Evolutionary conservation across 2,329 filamentous ascomycete species (phyloP), one percentile per base, ranked within the genome.

Genomic region (Macrophomina pseudophaseolina): DNA sequence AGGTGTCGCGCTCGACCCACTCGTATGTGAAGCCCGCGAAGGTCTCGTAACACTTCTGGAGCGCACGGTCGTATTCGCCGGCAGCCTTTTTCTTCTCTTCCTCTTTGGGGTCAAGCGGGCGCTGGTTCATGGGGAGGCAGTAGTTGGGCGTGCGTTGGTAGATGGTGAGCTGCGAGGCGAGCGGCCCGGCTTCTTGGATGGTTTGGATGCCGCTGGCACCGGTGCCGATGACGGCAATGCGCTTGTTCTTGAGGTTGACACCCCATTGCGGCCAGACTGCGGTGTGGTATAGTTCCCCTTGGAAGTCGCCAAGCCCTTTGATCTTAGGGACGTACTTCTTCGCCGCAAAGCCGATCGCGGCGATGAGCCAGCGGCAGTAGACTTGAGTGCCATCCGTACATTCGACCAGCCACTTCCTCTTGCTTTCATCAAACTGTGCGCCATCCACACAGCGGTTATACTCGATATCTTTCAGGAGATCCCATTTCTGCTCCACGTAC

Each of bases 381-480:
- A 69, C 3, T 83, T 83, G 35, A 79, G 78, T 8, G 77, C 76
- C 0, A 81, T 83, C 7, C 68, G 75, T 14, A 87, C 71, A 0
- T 73, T 76, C 85, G 84, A 87, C 35, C 72, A 70, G 0, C 75
- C 74, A 65, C 51, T 65, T 44, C 14, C 48, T 65, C 1, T 74
- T 65, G 0, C 70, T 67, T 0, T 74, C 71, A 64, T 85, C 74
- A 69, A 80, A 86, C 1, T 73, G 70, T 1, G 80, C 82, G 2
- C 74, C 77, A 5, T 76, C 72, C 0, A 86, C 81, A 6, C 74
- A 75, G 9, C 78, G 78, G 32, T 81, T 73, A 72, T 84, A 87
- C 3, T 66, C 64, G 3, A 71, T 69, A 42, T 75, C 73, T 51
- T 73, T 72, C 2, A 70, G 65, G 0, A 76, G 67, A 5, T 68